Conservation (phyloP, 306 rosid species). For the Trifolium dubium region DNA sequence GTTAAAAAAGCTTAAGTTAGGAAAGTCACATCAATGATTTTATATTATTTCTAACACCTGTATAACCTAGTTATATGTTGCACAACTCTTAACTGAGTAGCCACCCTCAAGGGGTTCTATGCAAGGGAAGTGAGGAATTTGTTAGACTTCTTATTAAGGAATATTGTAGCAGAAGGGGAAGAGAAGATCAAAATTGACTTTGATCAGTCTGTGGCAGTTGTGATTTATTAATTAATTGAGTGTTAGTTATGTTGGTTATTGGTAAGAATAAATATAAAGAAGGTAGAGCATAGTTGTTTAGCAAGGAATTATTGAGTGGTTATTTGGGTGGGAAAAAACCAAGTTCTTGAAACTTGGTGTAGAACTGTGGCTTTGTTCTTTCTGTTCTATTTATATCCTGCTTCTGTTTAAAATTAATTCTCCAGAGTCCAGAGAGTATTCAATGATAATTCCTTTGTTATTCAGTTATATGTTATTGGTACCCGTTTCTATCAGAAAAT, state of each 20-base stretch:
- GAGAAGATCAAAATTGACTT: too few relatives aligned
- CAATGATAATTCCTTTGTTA: not conserved
- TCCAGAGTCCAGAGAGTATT: not conserved
- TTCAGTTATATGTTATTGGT: not conserved
- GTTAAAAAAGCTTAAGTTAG: too few relatives aligned
- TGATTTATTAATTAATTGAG: not conserved
- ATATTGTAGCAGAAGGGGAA: too few relatives aligned
- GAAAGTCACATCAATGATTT: too few relatives aligned
- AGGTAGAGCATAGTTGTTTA: not conserved
- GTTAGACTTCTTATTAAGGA: too few relatives aligned
- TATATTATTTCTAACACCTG: not conserved
- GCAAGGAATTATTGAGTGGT: not conserved
- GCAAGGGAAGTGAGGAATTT: conserved; percentile 9
- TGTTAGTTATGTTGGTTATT: not conserved
- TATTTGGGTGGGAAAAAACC: not conserved
- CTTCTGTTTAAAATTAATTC: not conserved
- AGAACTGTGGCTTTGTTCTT: not conserved
- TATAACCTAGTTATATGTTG: not conserved
- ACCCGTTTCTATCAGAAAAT: not conserved
- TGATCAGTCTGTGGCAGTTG: too few relatives aligned
- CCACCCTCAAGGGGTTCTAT: not conserved
- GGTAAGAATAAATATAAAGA: not conserved
- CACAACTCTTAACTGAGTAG: not conserved
- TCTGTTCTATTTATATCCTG: not conserved
- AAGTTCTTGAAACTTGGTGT: not conserved